phyloP scores from a whole-genome alignment of 2,329 filamentous ascomycete genomes.

The Penicillium digitatum region DNA sequence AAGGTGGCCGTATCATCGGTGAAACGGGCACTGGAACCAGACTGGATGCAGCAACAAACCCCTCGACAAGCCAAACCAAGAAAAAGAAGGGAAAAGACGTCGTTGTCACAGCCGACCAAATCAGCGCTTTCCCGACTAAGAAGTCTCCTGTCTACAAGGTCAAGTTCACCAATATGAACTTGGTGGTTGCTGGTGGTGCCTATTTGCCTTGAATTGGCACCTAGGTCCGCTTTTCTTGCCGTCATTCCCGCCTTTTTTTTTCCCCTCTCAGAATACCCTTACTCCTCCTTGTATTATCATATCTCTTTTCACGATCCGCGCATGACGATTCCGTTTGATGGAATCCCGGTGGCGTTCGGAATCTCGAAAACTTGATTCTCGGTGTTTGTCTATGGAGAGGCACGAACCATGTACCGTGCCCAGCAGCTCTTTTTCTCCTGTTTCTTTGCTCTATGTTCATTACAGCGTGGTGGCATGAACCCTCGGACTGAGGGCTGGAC shows the following conservation, averaged over 20 bases:
- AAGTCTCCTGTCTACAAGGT: slow-evolving; percentile 93
- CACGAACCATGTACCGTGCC: slow-evolving; percentile 1
- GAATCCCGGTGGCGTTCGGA: slow-evolving; percentile 11
- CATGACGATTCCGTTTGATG: not conserved
- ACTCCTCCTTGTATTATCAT: slow-evolving; percentile 3
- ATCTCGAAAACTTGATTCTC: slow-evolving; percentile 6
- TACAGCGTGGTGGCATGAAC: not conserved
- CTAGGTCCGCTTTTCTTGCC: not conserved
- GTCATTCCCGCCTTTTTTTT: not conserved
- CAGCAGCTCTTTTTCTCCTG: not conserved
- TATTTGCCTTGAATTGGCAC: slow-evolving; percentile 50
- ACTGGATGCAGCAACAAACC: slow-evolving; percentile 51
- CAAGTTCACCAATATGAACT: slow-evolving; percentile 89
- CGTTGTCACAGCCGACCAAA: slow-evolving; percentile 86
- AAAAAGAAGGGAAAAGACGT: slow-evolving; percentile 82
- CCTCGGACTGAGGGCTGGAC: not conserved
- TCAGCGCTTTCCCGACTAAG: slow-evolving; percentile 92
- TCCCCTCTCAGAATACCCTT: slow-evolving; percentile 19
- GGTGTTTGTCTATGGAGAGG: slow-evolving; percentile 10
- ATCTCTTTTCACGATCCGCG: not conserved
- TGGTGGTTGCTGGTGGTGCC: slow-evolving; percentile 78
- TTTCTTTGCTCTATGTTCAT: not conserved
- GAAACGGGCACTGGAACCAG: slow-evolving; percentile 50
- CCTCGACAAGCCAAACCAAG: slow-evolving; percentile 39
- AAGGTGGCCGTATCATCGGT: slow-evolving; percentile 47